Evolutionary conservation across 2,329 filamentous ascomycete species (phyloP), one percentile per base, ranked within the genome.

Genomic region (Leptographium lundbergii): DNA sequence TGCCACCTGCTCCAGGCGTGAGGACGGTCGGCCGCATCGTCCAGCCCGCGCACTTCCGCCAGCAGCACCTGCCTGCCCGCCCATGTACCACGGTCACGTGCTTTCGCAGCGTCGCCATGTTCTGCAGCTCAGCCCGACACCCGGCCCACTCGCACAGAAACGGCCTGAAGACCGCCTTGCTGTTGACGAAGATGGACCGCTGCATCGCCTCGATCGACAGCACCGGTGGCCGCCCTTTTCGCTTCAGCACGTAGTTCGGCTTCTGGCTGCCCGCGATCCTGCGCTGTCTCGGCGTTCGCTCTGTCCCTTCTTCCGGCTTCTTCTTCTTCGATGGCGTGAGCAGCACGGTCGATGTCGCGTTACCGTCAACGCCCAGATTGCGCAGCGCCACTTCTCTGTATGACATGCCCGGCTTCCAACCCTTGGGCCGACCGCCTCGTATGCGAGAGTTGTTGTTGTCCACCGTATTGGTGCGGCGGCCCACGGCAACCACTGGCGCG

Each of bases 101-200:
- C 59, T 70, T 72, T 27, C 77, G 73, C 48, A 86, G 67, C 11
- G 81, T 86, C 14, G 79, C 78, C 59, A 84, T 68, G 65, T 86
- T 86, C 56, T 85, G 81, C 53, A 86, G 71, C 68, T 85, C 79
- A 4, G 82, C 82, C 34, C 73, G 75, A 65, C 83, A 86, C 0
- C 72, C 72, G 25, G 70, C 63, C 83, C 83, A 86, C 67, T 85
- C 81, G 68, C 83, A 86, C 11, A 75, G 60, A 65, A 81, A 86
- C 2, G 73, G 68, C n/a, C 75, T 59, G 64, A 79, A 84, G 5
- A 69, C 69, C 6, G 78, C 74, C 25, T 73, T 66, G 25, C 75
- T 66, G 24, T 63, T 65, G 32, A 69, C 66, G 60, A 80, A 82
- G 32, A 74, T 67, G 17, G 72, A 68, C 19, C 71, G 72, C 6